Evolutionary conservation across 257 asterid species (phyloP).

Genomic region (Salvia splendens): DNA sequence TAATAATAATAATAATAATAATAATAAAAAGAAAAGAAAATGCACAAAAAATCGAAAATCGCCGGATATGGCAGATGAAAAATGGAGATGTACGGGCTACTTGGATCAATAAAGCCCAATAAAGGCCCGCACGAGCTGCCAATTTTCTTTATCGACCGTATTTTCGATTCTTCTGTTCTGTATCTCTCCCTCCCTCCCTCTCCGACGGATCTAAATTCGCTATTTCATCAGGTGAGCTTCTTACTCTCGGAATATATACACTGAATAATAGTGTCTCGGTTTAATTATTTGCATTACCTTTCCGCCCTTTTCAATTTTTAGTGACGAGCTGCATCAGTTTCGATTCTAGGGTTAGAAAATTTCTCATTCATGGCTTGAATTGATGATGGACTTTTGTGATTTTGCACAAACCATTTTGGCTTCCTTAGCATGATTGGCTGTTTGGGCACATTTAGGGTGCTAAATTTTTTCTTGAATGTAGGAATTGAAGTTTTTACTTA

Average conservation of each 20-base stretch:
- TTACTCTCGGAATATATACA: conserved; percentile 14
- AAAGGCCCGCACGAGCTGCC: conserved; percentile 30
- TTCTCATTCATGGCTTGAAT: conserved; percentile 6
- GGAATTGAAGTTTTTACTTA: neutral
- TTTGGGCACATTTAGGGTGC: conserved; percentile 24
- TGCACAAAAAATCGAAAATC: too few relatives aligned
- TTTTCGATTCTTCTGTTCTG: neutral
- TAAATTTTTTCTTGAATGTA: neutral
- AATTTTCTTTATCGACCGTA: conserved; percentile 17
- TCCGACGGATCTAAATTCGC: conserved; percentile 34
- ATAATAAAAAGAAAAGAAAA: too few relatives aligned
- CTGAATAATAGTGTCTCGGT: neutral
- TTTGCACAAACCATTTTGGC: neutral
- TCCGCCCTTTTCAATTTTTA: neutral
- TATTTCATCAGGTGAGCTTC: conserved; percentile 40
- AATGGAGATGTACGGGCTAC: too few relatives aligned
- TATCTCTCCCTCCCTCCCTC: conserved; percentile 30
- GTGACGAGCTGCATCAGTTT: conserved; percentile 4
- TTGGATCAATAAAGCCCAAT: conserved; percentile 19
- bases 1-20: too few relatives aligned
- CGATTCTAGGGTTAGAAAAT: conserved; percentile 33
- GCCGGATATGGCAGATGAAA: too few relatives aligned
- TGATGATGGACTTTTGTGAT: neutral
- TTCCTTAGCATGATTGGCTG: neutral
- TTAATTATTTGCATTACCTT: neutral